Evolutionary conservation across 345 rosid species (phyloP).

Genomic region (Murraya koenigii): DNA sequence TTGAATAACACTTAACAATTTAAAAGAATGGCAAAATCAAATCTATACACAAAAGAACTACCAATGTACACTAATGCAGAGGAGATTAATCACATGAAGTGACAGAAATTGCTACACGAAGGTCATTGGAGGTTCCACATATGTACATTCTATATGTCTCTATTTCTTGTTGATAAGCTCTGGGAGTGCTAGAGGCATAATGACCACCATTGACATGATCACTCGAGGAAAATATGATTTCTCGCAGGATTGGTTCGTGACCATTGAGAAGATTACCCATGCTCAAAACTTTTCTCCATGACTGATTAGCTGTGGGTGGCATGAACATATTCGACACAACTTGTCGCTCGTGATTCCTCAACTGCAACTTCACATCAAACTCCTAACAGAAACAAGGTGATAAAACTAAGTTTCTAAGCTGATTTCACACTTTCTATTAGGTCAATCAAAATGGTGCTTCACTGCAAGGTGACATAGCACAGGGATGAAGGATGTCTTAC

Average conservation of each 20-base stretch:
- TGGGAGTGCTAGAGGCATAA: conserved; percentile 43
- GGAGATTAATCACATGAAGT: conserved; percentile 60
- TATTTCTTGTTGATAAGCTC: conserved; percentile 44
- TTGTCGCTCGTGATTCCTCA: conserved; percentile 53
- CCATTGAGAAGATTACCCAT: conserved; percentile 97
- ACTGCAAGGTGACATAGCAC: not conserved
- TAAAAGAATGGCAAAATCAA: not conserved
- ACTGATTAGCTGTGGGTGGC: conserved; percentile 78
- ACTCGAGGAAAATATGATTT: conserved; percentile 64
- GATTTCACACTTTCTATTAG: not conserved
- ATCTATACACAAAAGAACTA: not conserved
- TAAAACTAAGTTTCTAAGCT: not conserved
- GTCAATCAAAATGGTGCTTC: not conserved
- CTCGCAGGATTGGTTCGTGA: conserved; percentile 84
- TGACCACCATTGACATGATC: conserved; percentile 54
- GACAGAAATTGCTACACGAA: conserved; percentile 87
- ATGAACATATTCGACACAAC: conserved; percentile 64
- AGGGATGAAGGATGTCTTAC: conserved; percentile 23
- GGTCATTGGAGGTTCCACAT: conserved; percentile 90
- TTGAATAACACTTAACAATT: not conserved
- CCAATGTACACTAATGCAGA: not conserved
- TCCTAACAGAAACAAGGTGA: conserved; percentile 44
- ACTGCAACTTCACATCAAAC: conserved; percentile 53
- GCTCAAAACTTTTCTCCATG: conserved; percentile 96
- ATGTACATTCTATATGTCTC: conserved; percentile 89